These are phyloP conservation scores for Akanthomyces uredinophilus DNA, from an alignment of 2,329 filamentous ascomycete genomes.

Conservation along the genomic window DNA sequence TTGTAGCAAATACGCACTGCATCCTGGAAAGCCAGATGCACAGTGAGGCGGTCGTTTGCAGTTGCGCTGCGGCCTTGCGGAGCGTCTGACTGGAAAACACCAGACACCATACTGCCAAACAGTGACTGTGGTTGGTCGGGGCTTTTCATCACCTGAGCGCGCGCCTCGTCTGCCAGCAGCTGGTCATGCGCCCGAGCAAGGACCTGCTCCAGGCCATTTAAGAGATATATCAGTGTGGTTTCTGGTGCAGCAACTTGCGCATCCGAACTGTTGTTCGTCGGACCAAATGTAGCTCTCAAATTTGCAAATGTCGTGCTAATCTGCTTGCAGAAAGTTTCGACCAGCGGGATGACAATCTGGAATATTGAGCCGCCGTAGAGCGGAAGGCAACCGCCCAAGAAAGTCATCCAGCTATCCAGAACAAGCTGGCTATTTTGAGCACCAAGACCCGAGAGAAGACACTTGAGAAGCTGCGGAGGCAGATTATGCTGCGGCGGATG, in stretches of 20 bases:
- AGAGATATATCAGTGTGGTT: slow-evolving; percentile 71
- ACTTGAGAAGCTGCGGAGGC: slow-evolving; percentile 70
- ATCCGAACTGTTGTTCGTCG: slow-evolving; percentile 20
- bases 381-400: slow-evolving; percentile 77
- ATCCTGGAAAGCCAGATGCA: slow-evolving; percentile 94
- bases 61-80: slow-evolving; percentile 73
- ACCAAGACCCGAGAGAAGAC: slow-evolving; percentile 74
- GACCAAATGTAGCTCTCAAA: slow-evolving; percentile 59
- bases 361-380: slow-evolving; percentile 82
- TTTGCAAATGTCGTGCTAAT: slow-evolving; percentile 67
- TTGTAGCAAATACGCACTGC: slow-evolving; percentile 85
- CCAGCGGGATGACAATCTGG: slow-evolving; percentile 82
- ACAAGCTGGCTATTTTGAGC: slow-evolving; percentile 68
- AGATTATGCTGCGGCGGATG: slow-evolving; percentile 39
- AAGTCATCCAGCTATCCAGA: slow-evolving; percentile 86
- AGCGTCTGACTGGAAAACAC: slow-evolving; percentile 76
- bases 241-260: slow-evolving; percentile 46
- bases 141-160: slow-evolving; percentile 63
- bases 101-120: slow-evolving; percentile 91
- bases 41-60: slow-evolving; percentile 90
- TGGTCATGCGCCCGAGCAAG: slow-evolving; percentile 82
- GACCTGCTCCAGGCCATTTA: slow-evolving; percentile 91
- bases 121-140: slow-evolving; percentile 82
- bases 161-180: slow-evolving; percentile 69
- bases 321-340: slow-evolving; percentile 81